Evolutionary conservation across 1,284 basidiomycete species (phyloP).

Genomic region (Ceratobasidium sp.): DNA sequence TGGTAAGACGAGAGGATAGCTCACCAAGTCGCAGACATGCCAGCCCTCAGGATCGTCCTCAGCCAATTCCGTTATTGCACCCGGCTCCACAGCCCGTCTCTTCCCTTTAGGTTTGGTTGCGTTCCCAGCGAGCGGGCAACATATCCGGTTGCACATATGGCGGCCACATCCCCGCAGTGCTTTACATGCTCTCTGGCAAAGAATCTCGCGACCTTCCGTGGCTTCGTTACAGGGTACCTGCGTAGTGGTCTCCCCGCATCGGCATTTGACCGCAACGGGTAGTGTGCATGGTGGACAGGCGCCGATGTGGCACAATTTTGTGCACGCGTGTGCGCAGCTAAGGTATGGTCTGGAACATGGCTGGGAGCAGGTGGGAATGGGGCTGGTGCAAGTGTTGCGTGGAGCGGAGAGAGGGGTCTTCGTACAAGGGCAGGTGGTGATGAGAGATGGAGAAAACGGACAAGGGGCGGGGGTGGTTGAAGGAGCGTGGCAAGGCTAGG

Average conservation of each 20-base stretch:
- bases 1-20: not conserved
- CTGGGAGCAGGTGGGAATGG: constrained; percentile 80
- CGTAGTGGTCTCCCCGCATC: constrained; percentile 75
- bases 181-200: constrained; percentile 81
- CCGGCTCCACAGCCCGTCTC: constrained; percentile 55
- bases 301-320: constrained; percentile 62
- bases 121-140: constrained; percentile 84
- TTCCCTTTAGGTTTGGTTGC: constrained; percentile 69
- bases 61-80: constrained; percentile 50
- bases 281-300: constrained; percentile 80
- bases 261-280: constrained; percentile 75
- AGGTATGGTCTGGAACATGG: constrained; percentile 72
- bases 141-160: constrained; percentile 83
- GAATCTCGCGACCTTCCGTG: constrained; percentile 61
- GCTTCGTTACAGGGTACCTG: constrained; percentile 41
- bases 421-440: constrained; percentile 85
- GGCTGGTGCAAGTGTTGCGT: constrained; percentile 73
- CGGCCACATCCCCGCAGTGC: constrained; percentile 80
- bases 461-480: constrained; percentile 68
- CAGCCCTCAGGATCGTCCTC: constrained; percentile 67
- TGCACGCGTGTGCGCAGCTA: constrained; percentile 76
- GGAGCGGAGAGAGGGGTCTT: constrained; percentile 64
- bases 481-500: constrained; percentile 71
- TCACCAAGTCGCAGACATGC: constrained; percentile 80
- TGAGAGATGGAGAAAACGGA: constrained; percentile 73